phyloP scores from a whole-genome alignment of 2,329 filamentous ascomycete genomes.

The Fusarium falciforme region DNA sequence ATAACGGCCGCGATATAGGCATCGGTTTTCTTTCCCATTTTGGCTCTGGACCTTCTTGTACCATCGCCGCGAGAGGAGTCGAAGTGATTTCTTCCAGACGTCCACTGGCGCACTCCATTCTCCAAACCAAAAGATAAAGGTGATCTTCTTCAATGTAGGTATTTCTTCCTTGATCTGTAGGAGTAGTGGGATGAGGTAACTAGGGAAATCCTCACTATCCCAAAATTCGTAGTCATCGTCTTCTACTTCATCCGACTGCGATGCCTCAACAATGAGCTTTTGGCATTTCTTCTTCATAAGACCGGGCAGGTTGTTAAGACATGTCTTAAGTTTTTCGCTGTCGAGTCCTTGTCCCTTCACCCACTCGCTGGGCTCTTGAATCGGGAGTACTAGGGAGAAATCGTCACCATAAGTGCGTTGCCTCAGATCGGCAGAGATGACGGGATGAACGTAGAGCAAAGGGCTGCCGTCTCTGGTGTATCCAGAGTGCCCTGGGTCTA shows the following conservation, averaged over 20 bases:
- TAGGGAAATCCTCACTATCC: background rate
- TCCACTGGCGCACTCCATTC: background rate
- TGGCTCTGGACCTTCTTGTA: background rate
- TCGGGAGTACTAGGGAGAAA: background rate
- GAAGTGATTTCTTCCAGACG: background rate
- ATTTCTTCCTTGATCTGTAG: background rate
- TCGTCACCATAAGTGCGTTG: background rate
- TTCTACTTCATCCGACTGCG: background rate
- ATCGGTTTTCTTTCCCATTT: background rate
- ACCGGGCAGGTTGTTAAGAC: background rate
- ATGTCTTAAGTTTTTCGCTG: background rate
- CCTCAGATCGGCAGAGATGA: background rate
- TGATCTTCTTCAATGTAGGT: background rate
- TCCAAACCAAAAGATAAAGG: slow-evolving; percentile 2
- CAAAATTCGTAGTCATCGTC: background rate
- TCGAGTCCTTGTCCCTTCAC: background rate
- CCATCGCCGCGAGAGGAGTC: background rate
- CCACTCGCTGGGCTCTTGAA: background rate
- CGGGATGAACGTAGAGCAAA: background rate
- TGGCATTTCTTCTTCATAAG: background rate
- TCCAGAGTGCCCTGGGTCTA: background rate
- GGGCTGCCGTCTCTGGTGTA: background rate
- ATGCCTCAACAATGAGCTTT: background rate
- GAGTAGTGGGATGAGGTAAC: background rate
- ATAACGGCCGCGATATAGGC: too few species aligned